A percentile compares a stretch with the other conserved stretches of the same genome.
These are phyloP conservation scores for Limnomonas spitsbergensis DNA, from an alignment of 139 green algal species.

Conservation along the genomic window DNA sequence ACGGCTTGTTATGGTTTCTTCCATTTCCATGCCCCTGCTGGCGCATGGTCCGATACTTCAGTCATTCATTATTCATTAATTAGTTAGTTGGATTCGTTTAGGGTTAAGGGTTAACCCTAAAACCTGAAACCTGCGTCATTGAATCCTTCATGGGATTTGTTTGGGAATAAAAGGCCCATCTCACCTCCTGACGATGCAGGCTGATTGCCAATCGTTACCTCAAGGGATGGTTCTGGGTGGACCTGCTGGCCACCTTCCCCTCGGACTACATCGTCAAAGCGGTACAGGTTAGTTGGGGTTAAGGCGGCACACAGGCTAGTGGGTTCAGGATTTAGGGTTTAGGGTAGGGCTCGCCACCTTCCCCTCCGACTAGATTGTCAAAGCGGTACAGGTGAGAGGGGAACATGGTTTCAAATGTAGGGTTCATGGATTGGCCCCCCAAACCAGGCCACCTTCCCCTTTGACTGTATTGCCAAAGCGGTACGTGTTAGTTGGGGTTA, in stretches of 20 bases:
- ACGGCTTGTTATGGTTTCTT: no score
- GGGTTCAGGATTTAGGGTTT: neutral
- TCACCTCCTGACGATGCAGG: no score
- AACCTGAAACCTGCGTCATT: no score
- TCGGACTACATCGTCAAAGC: constrained; percentile 49
- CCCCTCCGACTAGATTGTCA: constrained; percentile 52
- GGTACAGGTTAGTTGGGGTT: constrained; percentile 30
- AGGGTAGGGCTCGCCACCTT: constrained; percentile 57
- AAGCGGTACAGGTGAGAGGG: constrained; percentile 37
- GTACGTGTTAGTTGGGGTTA: no score
- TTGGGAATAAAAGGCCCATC: no score
- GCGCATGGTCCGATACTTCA: no score
- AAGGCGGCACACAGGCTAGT: neutral
- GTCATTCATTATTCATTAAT: no score
- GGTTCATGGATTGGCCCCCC: constrained; percentile 22
- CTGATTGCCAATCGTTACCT: constrained; percentile 36
- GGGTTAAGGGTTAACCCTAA: no score
- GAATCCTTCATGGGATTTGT: no score
- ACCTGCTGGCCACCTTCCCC: constrained; percentile 63
- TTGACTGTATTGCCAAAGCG: constrained; percentile 49
- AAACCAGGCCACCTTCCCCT: constrained; percentile 62
- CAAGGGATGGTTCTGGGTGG: constrained; percentile 53
- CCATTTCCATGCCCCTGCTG: no score
- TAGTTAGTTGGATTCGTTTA: no score
- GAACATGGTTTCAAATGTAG: neutral